Evolutionary conservation across 495 filamentous ascomycete genomes (phyloP).

Genomic region (Hyaloscypha variabilis): DNA sequence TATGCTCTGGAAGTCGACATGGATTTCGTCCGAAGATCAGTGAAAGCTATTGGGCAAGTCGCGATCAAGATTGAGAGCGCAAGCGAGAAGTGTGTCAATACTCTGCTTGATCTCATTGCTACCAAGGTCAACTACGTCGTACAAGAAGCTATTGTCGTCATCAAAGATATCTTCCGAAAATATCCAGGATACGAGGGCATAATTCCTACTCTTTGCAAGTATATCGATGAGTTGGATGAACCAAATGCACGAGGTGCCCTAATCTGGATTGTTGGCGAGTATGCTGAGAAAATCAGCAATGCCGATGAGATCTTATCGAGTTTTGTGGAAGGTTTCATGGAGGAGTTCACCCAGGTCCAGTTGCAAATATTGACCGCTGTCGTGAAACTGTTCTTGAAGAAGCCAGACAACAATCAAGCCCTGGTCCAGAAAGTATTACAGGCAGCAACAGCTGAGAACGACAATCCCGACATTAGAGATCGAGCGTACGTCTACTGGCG

Average conservation of each 20-base stretch:
- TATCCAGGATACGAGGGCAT: constrained; percentile 98
- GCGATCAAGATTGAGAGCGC: constrained; percentile 97
- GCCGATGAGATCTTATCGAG: constrained; percentile 85
- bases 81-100: constrained; percentile 93
- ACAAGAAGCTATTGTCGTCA: constrained; percentile 96
- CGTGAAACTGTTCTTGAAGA: constrained; percentile 96
- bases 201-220: constrained; percentile 93
- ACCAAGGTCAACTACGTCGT: constrained; percentile 99
- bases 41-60: constrained; percentile 94
- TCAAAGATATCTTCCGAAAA: constrained; percentile 97
- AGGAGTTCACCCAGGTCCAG: constrained; percentile 93
- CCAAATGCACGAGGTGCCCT: constrained; percentile 88
- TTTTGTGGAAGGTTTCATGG: constrained; percentile 90
- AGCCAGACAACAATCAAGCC: constrained; percentile 83
- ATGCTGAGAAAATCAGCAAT: constrained; percentile 98
- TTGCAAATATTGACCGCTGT: constrained; percentile 95
- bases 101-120: constrained; percentile 88
- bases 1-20: constrained; percentile 98
- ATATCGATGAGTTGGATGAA: constrained; percentile 96
- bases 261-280: constrained; percentile 99
- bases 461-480: constrained; percentile 96
- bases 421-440: constrained; percentile 94
- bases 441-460: constrained; percentile 87
- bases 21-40: constrained; percentile 94
- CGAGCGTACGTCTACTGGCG: constrained; percentile 99